These are phyloP conservation scores for Macrophomina pseudophaseolina DNA, from an alignment of 2,329 filamentous ascomycete species.

Conservation along the genomic window DNA sequence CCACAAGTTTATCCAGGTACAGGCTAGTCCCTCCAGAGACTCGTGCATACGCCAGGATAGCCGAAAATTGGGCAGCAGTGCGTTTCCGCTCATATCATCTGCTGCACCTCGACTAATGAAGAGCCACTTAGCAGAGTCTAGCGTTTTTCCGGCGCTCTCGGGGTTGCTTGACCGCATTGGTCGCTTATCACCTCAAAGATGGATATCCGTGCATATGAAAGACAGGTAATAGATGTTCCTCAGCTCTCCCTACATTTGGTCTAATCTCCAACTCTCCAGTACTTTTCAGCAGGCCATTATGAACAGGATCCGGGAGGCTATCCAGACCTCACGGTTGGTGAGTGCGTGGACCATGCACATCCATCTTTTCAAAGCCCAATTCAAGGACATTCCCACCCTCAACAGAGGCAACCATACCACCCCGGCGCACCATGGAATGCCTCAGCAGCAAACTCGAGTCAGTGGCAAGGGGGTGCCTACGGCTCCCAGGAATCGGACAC, in stretches of 20 bases:
- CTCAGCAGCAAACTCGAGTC: background rate
- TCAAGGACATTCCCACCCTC: background rate
- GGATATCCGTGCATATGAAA: too few species aligned
- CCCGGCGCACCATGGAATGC: background rate
- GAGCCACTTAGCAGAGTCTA: background rate
- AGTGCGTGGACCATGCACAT: background rate
- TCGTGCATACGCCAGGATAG: background rate
- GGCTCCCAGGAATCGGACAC: background rate
- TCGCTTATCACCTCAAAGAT: background rate
- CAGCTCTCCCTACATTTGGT: background rate
- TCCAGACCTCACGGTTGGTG: background rate
- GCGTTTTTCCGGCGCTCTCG: background rate
- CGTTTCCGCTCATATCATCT: background rate
- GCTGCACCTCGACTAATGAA: conserved; percentile 4
- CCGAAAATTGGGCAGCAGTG: background rate
- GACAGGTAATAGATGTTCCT: background rate
- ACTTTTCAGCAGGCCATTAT: background rate
- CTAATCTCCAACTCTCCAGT: background rate
- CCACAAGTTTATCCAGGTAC: background rate
- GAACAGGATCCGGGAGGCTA: background rate
- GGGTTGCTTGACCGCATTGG: background rate
- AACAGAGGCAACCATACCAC: background rate
- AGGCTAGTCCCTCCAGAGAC: background rate
- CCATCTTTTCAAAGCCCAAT: background rate
- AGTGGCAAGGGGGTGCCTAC: background rate